These are phyloP conservation scores for Parasarocladium wereldwijsianum DNA, from an alignment of 2,329 filamentous ascomycete species.

Conservation along the genomic window DNA sequence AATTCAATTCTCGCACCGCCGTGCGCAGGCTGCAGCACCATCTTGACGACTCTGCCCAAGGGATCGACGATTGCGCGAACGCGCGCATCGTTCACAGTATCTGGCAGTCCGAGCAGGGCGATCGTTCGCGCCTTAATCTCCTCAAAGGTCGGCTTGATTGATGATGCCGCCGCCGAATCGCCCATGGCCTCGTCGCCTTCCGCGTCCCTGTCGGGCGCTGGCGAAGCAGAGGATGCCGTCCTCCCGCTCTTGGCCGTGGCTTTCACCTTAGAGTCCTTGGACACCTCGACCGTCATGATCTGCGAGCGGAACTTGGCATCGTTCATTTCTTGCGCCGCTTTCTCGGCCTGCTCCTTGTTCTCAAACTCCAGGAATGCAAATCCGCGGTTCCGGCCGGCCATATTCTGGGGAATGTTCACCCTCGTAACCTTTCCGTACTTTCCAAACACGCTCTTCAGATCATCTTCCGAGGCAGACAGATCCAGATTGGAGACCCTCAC, in stretches of 20 bases:
- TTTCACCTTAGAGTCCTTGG: slow-evolving; percentile 40
- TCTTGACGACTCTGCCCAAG: slow-evolving; percentile 56
- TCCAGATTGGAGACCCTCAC: slow-evolving; percentile 63
- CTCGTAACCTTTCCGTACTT: slow-evolving; percentile 63
- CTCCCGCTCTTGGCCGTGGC: slow-evolving; percentile 31
- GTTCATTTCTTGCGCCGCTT: slow-evolving; percentile 53
- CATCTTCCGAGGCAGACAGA: slow-evolving; percentile 44
- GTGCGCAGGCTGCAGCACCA: slow-evolving; percentile 68
- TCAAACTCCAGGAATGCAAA: slow-evolving; percentile 69
- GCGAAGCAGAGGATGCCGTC: slow-evolving; percentile 17
- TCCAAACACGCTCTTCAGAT: slow-evolving; percentile 56
- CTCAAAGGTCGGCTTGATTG: slow-evolving; percentile 22
- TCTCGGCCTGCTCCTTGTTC: slow-evolving; percentile 51
- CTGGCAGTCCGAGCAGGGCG: slow-evolving; percentile 71
- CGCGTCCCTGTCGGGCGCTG: slow-evolving; percentile 16
- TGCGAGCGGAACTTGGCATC: slow-evolving; percentile 54
- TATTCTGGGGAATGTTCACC: slow-evolving; percentile 54
- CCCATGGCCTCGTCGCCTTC: slow-evolving; percentile 25
- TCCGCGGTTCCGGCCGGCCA: slow-evolving; percentile 57
- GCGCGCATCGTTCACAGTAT: slow-evolving; percentile 81
- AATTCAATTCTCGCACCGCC: slow-evolving; percentile 82
- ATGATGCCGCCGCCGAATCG: slow-evolving; percentile 10
- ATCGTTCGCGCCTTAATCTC: slow-evolving; percentile 56
- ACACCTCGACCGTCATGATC: slow-evolving; percentile 51
- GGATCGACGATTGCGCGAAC: slow-evolving; percentile 59